Evolutionary conservation across 1,284 basidiomycete genomes (phyloP).

Genomic region (Takashimella koratensis): DNA sequence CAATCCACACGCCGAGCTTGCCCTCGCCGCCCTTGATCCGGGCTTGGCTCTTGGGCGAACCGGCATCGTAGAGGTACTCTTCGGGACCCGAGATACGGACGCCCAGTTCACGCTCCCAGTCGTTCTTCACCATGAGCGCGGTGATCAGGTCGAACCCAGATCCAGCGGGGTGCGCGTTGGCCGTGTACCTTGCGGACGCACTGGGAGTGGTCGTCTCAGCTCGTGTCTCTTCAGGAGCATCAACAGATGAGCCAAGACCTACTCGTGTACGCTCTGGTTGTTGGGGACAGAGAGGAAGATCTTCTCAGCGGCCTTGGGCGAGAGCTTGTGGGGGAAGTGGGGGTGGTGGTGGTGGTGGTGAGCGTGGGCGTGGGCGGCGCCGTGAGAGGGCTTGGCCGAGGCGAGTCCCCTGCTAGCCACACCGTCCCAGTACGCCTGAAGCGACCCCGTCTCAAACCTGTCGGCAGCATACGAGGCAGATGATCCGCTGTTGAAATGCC

Average conservation of each 20-base stretch:
- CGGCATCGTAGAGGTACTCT: conserved; percentile 46
- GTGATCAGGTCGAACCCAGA: conserved; percentile 45
- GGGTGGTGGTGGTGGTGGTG: neutral
- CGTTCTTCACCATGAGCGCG: conserved; percentile 45
- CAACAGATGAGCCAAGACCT: conserved; percentile 17
- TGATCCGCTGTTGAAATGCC: neutral
- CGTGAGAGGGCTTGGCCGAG: neutral
- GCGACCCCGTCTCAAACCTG: neutral
- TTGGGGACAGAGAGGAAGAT: conserved; percentile 43
- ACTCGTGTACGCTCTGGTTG: conserved; percentile 40
- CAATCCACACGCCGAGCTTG: conserved; percentile 46
- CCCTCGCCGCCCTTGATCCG: conserved; percentile 29
- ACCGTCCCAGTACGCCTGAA: conserved; percentile 13
- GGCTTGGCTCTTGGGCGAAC: conserved; percentile 33
- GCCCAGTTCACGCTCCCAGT: conserved; percentile 47
- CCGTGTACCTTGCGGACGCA: conserved; percentile 41
- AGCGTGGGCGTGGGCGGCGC: neutral
- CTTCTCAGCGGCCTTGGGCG: conserved; percentile 40
- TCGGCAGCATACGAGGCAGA: neutral
- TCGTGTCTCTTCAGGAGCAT: neutral
- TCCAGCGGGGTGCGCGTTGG: conserved; percentile 43
- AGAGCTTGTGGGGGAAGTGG: conserved; percentile 7
- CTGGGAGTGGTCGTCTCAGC: conserved; percentile 8
- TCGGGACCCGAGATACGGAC: conserved; percentile 36
- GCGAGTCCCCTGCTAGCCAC: conserved; percentile 14